These are phyloP conservation scores for Conringia planisiliqua DNA, from an alignment of 345 rosid species.

Conservation along the genomic window DNA sequence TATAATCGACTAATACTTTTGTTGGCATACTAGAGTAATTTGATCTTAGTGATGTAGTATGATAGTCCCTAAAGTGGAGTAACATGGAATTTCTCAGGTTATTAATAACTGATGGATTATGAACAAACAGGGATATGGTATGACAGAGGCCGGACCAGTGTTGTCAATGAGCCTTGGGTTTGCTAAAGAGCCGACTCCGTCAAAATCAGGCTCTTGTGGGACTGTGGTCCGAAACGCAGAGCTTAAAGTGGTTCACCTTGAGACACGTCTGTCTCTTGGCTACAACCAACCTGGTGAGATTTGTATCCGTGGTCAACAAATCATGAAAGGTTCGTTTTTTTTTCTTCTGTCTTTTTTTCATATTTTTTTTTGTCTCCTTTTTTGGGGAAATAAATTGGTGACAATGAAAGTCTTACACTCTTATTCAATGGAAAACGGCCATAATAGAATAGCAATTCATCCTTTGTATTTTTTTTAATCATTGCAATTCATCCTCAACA, in stretches of 20 bases:
- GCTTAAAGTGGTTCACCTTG: conserved; percentile 83
- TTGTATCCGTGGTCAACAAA: conserved; percentile 85
- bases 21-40: background rate
- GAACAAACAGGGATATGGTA: conserved; percentile 74
- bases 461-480: no score
- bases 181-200: conserved; percentile 79
- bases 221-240: conserved; percentile 90
- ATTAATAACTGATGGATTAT: background rate
- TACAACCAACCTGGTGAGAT: conserved; percentile 84
- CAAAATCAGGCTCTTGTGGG: conserved; percentile 92
- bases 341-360: background rate
- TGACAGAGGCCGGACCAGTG: conserved; percentile 99
- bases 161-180: conserved; percentile 81
- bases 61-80: background rate
- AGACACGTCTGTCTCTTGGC: conserved; percentile 60
- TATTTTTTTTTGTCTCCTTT: background rate
- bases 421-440: background rate
- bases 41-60: background rate
- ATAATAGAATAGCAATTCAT: background rate
- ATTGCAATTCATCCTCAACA: background rate
- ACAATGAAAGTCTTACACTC: background rate
- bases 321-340: conserved; percentile 73
- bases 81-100: background rate
- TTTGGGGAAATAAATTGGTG: background rate
- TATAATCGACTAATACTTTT: background rate